Conservation (phyloP, 768 basidiomycete genomes). For the Neoboletus brunneissimus region DNA sequence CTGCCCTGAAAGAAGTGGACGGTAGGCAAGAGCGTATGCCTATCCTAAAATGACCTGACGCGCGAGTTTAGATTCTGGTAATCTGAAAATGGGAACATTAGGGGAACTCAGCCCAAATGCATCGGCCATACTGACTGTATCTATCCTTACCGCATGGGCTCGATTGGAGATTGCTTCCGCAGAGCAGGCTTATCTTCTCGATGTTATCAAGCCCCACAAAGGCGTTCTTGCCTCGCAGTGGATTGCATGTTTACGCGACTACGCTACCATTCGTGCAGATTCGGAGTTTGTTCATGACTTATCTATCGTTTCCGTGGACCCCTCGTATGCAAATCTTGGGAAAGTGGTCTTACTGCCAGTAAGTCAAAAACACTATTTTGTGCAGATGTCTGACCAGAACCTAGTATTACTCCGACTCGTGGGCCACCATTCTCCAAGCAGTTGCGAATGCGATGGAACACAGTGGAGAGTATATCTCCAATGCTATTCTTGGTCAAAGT, state of each 20-base stretch:
- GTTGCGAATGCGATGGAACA: slow-evolving; percentile 76
- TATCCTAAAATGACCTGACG: slow-evolving; percentile 5
- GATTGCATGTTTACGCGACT: slow-evolving; percentile 87
- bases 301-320: slow-evolving; percentile 71
- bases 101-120: slow-evolving; percentile 90
- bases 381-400: background rate
- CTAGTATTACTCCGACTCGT: slow-evolving; percentile 86
- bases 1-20: slow-evolving; percentile 86
- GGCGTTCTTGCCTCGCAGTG: slow-evolving; percentile 75
- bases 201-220: slow-evolving; percentile 81
- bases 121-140: slow-evolving; percentile 90
- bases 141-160: slow-evolving; percentile 93
- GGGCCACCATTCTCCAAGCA: slow-evolving; percentile 81
- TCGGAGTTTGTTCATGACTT: slow-evolving; percentile 81
- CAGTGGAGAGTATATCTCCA: slow-evolving; percentile 62
- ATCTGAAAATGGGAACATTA: slow-evolving; percentile 81
- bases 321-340: slow-evolving; percentile 83
- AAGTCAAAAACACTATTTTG: slow-evolving; percentile 29
- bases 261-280: slow-evolving; percentile 85
- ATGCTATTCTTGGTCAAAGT: slow-evolving; percentile 75
- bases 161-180: slow-evolving; percentile 79
- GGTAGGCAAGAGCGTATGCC: slow-evolving; percentile 42
- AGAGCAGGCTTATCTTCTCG: slow-evolving; percentile 69
- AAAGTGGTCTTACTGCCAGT: slow-evolving; percentile 91
- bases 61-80: slow-evolving; percentile 64